These are phyloP conservation scores for Pulveroboletus frians DNA, from an alignment of 768 basidiomycete species.

Conservation along the genomic window DNA sequence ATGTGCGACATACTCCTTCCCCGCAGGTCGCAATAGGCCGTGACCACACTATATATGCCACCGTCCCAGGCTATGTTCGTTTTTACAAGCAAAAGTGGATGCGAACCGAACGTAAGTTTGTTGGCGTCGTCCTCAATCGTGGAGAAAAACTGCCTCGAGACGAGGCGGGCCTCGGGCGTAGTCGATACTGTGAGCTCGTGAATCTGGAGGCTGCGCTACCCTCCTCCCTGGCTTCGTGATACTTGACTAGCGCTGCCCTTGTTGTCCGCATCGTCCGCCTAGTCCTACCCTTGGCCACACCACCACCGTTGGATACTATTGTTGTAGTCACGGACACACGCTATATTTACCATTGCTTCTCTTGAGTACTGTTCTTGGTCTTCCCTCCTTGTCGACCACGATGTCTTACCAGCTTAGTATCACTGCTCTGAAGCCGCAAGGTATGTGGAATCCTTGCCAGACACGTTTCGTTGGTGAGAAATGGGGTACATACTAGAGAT, in stretches of 20 bases:
- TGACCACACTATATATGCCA: slow-evolving; percentile 93
- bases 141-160: slow-evolving; percentile 87
- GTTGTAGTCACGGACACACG: slow-evolving; percentile 16
- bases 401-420: slow-evolving; percentile 39
- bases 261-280: neutral
- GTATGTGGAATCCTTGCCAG: slow-evolving; percentile 21
- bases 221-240: slow-evolving; percentile 8
- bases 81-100: slow-evolving; percentile 85
- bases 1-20: slow-evolving; percentile 3
- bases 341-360: slow-evolving; percentile 12
- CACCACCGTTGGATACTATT: slow-evolving; percentile 4
- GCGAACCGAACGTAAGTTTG: slow-evolving; percentile 67
- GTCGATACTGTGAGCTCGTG: slow-evolving; percentile 77
- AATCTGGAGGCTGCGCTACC: slow-evolving; percentile 41
- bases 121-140: slow-evolving; percentile 78
- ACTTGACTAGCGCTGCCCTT: neutral
- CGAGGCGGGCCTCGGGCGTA: slow-evolving; percentile 66
- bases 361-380: neutral
- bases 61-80: slow-evolving; percentile 85
- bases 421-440: slow-evolving; percentile 35
- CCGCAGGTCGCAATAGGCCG: slow-evolving; percentile 81
- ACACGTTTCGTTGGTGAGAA: neutral
- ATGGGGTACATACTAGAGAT: slow-evolving; percentile 39
- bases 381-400: neutral
- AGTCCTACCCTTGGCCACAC: neutral